These are phyloP conservation scores for Herpetospermum pedunculosum DNA, from an alignment of 306 rosid genomes.

Conservation along the genomic window DNA sequence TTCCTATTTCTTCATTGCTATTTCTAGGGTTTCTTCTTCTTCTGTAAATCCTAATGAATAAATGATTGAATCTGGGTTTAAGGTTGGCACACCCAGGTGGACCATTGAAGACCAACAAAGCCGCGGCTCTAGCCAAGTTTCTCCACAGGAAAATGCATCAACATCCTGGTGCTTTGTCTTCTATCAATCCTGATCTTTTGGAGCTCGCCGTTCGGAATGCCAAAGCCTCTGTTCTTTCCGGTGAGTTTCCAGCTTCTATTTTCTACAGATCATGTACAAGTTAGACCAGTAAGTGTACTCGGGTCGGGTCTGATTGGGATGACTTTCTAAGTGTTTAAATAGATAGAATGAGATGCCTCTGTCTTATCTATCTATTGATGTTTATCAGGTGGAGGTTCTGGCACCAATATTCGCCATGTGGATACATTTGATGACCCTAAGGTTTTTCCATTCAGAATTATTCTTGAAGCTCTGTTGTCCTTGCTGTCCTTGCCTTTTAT, in stretches of 20 bases:
- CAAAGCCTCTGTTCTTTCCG: constrained; percentile 41
- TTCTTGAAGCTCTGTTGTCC: background rate
- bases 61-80: too few species aligned
- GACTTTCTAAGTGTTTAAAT: too few species aligned
- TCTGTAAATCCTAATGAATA: background rate
- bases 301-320: too few species aligned
- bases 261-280: too few species aligned
- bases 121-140: constrained; percentile 87
- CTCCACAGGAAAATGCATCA: constrained; percentile 64
- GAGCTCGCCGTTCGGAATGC: constrained; percentile 66
- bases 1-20: background rate
- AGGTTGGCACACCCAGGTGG: constrained; percentile 98
- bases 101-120: constrained; percentile 77
- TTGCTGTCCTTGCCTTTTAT: too few species aligned
- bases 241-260: too few species aligned
- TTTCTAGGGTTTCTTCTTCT: constrained; percentile 5
- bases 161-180: constrained; percentile 54
- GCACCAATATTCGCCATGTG: constrained; percentile 46
- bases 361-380: too few species aligned
- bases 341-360: too few species aligned
- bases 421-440: constrained; percentile 54
- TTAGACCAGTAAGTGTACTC: too few species aligned
- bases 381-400: constrained; percentile 42
- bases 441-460: constrained; percentile 18
- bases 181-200: constrained; percentile 57